Evolutionary conservation across 768 basidiomycete species (phyloP).

Genomic region (Leccinellum rugosiceps): DNA sequence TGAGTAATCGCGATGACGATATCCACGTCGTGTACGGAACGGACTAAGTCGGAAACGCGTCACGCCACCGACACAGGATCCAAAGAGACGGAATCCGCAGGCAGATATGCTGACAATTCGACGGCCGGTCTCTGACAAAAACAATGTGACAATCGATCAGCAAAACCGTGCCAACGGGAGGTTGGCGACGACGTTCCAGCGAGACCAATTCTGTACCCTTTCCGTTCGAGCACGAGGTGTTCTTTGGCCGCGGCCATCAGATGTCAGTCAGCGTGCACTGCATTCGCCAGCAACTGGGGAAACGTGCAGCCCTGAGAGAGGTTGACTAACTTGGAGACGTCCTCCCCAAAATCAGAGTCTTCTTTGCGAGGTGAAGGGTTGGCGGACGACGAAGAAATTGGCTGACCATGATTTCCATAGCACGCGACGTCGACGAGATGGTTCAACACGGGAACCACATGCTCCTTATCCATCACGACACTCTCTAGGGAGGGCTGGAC

Average conservation of each 20-base stretch:
- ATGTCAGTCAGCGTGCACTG: conserved; percentile 3
- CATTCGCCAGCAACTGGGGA: conserved; percentile 11
- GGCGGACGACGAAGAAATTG: not conserved
- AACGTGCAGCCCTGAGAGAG: conserved; percentile 6
- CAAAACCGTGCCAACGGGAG: not conserved
- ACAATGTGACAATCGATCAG: not conserved
- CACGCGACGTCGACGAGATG: conserved; percentile 8
- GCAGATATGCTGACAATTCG: conserved; percentile 9
- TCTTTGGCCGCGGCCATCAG: conserved; percentile 6
- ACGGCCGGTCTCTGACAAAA: conserved; percentile 1
- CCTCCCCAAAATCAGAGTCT: conserved; percentile 11
- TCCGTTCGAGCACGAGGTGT: conserved; percentile 4
- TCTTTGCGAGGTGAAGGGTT: not conserved
- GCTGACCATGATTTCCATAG: conserved; percentile 5
- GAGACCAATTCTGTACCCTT: conserved; percentile 4
- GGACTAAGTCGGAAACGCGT: not conserved
- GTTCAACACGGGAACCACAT: conserved; percentile 5
- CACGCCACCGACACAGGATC: conserved; percentile 11
- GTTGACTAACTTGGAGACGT: not conserved
- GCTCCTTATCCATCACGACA: conserved; percentile 5
- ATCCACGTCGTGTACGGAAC: not conserved
- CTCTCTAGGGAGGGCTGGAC: conserved; percentile 5
- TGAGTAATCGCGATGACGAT: conserved; percentile 10
- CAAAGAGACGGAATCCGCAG: conserved; percentile 2
- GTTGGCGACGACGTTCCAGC: conserved; percentile 8